Conservation (phyloP, 768 basidiomycete species). For the Lentinula lateritia region DNA sequence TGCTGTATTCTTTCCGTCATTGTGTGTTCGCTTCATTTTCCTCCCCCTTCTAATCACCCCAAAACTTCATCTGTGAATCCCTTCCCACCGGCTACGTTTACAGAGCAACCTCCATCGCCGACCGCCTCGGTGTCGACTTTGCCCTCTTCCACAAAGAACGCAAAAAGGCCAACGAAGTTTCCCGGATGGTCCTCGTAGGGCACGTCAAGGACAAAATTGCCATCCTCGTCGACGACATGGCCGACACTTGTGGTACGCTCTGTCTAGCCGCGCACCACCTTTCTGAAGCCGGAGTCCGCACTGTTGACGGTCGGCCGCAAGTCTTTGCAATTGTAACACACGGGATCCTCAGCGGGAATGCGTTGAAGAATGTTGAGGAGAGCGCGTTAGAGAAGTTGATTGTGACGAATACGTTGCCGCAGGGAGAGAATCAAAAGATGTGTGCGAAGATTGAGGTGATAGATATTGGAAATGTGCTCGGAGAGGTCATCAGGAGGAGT, state of each 20-base stretch:
- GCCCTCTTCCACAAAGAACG: constrained; percentile 99
- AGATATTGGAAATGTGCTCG: constrained; percentile 91
- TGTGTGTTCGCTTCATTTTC: no score
- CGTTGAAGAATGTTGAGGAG: constrained; percentile 65
- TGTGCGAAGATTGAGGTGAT: constrained; percentile 87
- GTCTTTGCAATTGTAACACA: constrained; percentile 95
- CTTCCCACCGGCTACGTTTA: neutral
- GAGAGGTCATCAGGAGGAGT: constrained; percentile 91
- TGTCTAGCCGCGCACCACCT: constrained; percentile 88
- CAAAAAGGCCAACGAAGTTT: constrained; percentile 92
- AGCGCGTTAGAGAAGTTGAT: constrained; percentile 89
- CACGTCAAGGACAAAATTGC: constrained; percentile 89
- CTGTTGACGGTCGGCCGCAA: constrained; percentile 16
- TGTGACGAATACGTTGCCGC: constrained; percentile 97
- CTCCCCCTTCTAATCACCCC: no score
- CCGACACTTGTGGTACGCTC: constrained; percentile 93
- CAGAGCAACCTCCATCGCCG: constrained; percentile 96
- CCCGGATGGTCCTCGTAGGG: constrained; percentile 93
- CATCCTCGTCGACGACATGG: constrained; percentile 98
- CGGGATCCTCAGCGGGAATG: constrained; percentile 89
- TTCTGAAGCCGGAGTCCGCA: constrained; percentile 79
- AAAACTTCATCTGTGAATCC: no score
- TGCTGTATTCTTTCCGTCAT: no score
- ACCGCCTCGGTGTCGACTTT: constrained; percentile 94
- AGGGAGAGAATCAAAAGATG: constrained; percentile 62